Evolutionary conservation across 805 yeast species (phyloP), one percentile per base, ranked within the genome.

Genomic region (Starmerella khaoyaiensis): DNA sequence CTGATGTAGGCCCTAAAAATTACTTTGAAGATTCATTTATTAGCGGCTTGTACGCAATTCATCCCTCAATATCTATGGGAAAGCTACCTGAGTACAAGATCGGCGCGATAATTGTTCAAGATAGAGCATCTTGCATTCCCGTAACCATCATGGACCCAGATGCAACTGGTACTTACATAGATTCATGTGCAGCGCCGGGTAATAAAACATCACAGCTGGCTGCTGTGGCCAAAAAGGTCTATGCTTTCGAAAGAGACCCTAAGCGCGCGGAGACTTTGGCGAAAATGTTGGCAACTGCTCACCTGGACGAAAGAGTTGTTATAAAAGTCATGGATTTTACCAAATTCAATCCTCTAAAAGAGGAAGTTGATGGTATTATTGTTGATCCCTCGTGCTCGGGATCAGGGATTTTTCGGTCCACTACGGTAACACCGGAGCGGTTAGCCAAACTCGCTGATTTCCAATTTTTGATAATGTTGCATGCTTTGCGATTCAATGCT

Each of bases 341-440:
- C 8, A 53, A 64, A 3, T 60, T 71, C 2, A 62, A 67, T 18
- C 80, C 90, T 0, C 49, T 49, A 1, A 78, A 76, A 31, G 80
- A 65, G 43, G 68, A 71, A 14, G 79, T 83, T 4, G 75, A 82
- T 0, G 94, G 93, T 0, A 61, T 90, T 28, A 65, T 90, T 2
- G 93, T 90, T 3, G 99, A 90, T 57, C 99, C 99, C 0, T 82
- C 95, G 3, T 90, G 99, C 57, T 83, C 95, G 18, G 99, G 99
- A 0, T 79, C 93, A 32, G 99, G 99, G 3, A 90, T 90, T 28
- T 87, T 87, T 62, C 64, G 64, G 28, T 59, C 54, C 4, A 51
- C 66, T 4, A 45, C 42, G 3, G 43, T 37, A 4, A 47, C 45
- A 8, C 43, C 46, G 1, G 71, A 70, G 44, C 62, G 95, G 53